Percentiles rank a stretch among this genome's conserved stretches.
Evolutionary conservation across 2,329 filamentous ascomycete genomes (phyloP).

Genomic region (Fusarium proliferatum): DNA sequence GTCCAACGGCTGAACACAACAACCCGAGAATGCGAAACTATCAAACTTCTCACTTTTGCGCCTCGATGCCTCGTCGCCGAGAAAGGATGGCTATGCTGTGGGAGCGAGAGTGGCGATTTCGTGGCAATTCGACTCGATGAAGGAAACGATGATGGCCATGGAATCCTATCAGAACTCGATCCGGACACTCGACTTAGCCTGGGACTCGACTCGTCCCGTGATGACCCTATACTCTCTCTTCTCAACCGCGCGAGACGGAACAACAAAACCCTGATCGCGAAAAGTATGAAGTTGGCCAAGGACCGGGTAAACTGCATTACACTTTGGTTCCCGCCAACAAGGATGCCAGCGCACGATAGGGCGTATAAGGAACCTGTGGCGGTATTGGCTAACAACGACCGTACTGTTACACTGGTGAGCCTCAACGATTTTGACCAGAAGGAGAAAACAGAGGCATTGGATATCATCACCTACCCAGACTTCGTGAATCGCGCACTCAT

Average conservation of each 20-base stretch:
- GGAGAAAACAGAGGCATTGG: constrained; percentile 67
- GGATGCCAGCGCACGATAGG: constrained; percentile 41
- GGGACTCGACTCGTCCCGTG: constrained; percentile 47
- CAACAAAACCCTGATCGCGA: constrained; percentile 60
- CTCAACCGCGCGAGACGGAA: constrained; percentile 53
- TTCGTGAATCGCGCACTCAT: constrained; percentile 95
- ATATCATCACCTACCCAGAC: constrained; percentile 79
- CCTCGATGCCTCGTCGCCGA: constrained; percentile 90
- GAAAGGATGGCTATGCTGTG: constrained; percentile 89
- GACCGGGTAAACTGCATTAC: constrained; percentile 76
- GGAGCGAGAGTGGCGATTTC: constrained; percentile 89
- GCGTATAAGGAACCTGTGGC: constrained; percentile 69
- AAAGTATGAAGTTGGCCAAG: constrained; percentile 65
- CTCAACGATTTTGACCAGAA: constrained; percentile 67
- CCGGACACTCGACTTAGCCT: constrained; percentile 49
- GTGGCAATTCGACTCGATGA: constrained; percentile 76
- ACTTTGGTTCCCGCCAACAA: constrained; percentile 66
- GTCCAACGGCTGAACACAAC: constrained; percentile 76
- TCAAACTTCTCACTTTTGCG: constrained; percentile 75
- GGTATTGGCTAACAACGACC: constrained; percentile 90
- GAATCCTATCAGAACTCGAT: constrained; percentile 46
- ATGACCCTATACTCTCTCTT: constrained; percentile 51
- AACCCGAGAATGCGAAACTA: constrained; percentile 76
- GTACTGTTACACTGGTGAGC: constrained; percentile 85
- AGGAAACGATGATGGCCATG: constrained; percentile 45